Evolutionary conservation across 768 basidiomycete species (phyloP).

Genomic region (Collybiopsis confluens): DNA sequence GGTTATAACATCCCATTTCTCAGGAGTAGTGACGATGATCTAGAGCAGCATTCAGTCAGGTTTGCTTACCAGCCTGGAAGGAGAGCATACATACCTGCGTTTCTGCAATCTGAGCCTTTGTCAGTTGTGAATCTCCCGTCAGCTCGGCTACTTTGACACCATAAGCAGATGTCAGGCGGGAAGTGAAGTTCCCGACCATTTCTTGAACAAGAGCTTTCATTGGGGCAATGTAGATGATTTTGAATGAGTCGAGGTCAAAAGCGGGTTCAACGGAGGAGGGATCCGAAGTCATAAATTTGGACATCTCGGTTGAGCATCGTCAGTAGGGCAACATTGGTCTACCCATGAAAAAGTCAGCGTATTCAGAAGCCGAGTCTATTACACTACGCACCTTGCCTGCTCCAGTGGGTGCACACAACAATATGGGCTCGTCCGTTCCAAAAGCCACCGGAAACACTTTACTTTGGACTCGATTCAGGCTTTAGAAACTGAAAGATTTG

Average conservation of each 20-base stretch:
- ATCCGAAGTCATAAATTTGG: constrained; percentile 79
- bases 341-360: constrained; percentile 15
- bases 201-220: constrained; percentile 99
- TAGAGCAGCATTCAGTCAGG: constrained; percentile 32
- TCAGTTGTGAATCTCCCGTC: constrained; percentile 97
- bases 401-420: constrained; percentile 97
- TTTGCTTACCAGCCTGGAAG: too few relatives aligned
- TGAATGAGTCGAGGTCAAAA: constrained; percentile 71
- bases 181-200: constrained; percentile 92
- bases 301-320: constrained; percentile 88
- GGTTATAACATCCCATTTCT: constrained; percentile 99
- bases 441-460: constrained; percentile 91
- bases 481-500: constrained; percentile 80
- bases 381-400: constrained; percentile 80
- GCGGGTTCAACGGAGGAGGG: constrained; percentile 54
- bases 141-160: constrained; percentile 91
- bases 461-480: constrained; percentile 89
- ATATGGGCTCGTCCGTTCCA: constrained; percentile 88
- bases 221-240: constrained; percentile 95
- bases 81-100: constrained; percentile 31
- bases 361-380: neutral
- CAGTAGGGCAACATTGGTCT: constrained; percentile 99
- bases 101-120: constrained; percentile 93
- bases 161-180: constrained; percentile 57
- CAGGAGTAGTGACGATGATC: constrained; percentile 97